Base-by-base conservation (phyloP, 495 filamentous ascomycete species). In the Aspergillus leporis region DNA sequence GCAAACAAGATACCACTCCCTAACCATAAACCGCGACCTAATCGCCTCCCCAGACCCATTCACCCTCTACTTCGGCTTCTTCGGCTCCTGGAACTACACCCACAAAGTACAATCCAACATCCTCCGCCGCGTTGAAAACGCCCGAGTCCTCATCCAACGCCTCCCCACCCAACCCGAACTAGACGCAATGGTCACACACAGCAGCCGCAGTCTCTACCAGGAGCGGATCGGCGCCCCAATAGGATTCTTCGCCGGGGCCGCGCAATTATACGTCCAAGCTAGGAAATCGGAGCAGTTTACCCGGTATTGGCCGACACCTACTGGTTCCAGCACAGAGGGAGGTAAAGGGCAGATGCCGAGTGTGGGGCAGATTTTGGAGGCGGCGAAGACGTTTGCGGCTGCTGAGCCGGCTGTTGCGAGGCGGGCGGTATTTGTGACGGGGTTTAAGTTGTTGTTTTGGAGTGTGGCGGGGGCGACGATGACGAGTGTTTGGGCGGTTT, bases 151-250 rank as follows among this genome's bases (percentile, higher is more conserved):
- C 0, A 48, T 70, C 4, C 62, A 63, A 10, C 74, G 76, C 14
- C 18, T 52, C 9, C 63, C 65, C 1, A 73, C 68, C 5, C 76
- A 78, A 51, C 60, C 65, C 6, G 76, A 78, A 48, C n/a, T 76
- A 13, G 73, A 78, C 60, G 69, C 67, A 6, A 60, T 72, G 23
- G 62, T 67, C n/a, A 58, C 59, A 21, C 60, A 62, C 49, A 38
- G 45, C 25, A 68, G 69, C 6, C 59, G 58, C 2, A 28, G 31
- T 7, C 22, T 72, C 5, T 73, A 74, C 58, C 48, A 66, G 18
- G 25, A 47, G 4, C 55, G 63, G 18, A 48, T 63, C 6, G 70
- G 69, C 0, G 13, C 67, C 0, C 71, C 71, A 14, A 4, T 68
- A 0, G 60, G 58, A 12, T 46, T 62, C 5, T 41, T 59, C 14